Percentiles rank a stretch among this genome's conserved stretches.
phyloP scores from a whole-genome alignment of 2,329 filamentous ascomycete species.

The Cladosporium colombiae region DNA sequence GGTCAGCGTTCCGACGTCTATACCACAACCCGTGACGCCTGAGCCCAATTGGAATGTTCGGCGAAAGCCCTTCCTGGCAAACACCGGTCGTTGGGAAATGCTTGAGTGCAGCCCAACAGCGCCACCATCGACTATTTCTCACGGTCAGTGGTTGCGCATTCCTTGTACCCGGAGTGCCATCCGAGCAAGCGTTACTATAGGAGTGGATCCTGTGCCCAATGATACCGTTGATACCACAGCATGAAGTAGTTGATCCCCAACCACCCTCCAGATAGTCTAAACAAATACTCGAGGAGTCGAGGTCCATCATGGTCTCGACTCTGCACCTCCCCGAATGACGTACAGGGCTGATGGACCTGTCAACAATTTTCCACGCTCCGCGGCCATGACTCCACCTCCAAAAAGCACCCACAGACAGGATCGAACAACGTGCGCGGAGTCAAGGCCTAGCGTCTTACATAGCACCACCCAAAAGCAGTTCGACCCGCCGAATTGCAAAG shows the following conservation, averaged over 20 bases:
- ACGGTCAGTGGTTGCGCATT: not conserved
- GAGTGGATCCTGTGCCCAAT: not conserved
- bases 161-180: not conserved
- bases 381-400: constrained; percentile 14
- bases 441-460: not conserved
- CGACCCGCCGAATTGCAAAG: not conserved
- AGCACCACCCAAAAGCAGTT: not conserved
- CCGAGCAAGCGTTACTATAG: not conserved
- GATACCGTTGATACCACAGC: not conserved
- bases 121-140: not conserved
- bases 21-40: not conserved
- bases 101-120: not conserved
- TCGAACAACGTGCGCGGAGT: constrained; percentile 15
- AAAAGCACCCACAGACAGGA: not conserved
- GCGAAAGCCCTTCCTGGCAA: constrained; percentile 3
- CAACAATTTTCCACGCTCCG: constrained; percentile 2
- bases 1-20: not conserved
- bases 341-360: constrained; percentile 13
- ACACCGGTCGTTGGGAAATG: constrained; percentile 7
- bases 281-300: not conserved
- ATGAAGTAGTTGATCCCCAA: not conserved
- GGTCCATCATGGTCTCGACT: constrained; percentile 4
- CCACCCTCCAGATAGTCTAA: not conserved
- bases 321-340: not conserved
- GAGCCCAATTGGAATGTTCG: not conserved